Evolutionary conservation across 176 grass and related monocot genomes (phyloP).

Genomic region (Zizania latifolia): DNA sequence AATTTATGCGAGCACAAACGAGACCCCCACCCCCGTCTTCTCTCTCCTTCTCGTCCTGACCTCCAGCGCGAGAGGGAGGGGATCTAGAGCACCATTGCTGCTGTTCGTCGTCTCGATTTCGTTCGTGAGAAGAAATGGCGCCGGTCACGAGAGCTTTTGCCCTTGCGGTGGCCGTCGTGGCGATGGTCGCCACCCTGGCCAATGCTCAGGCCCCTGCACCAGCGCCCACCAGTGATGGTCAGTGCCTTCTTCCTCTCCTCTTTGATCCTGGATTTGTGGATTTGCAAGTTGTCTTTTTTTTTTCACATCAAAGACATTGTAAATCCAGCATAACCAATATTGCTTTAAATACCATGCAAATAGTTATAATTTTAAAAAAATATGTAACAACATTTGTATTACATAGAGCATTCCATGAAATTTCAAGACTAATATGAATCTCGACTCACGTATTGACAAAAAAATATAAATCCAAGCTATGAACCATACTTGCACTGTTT

Average conservation of each 20-base stretch:
- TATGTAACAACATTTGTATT: too few relatives aligned
- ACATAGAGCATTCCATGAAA: too few relatives aligned
- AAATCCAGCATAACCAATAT: too few relatives aligned
- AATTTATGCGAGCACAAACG: conserved; percentile 8
- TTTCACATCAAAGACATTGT: too few relatives aligned
- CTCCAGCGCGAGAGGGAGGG: conserved; percentile 15
- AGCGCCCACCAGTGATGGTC: conserved; percentile 38
- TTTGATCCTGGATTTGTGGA: too few relatives aligned
- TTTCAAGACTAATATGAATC: too few relatives aligned
- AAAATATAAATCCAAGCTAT: too few relatives aligned
- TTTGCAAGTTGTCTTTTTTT: too few relatives aligned
- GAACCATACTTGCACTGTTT: too few relatives aligned
- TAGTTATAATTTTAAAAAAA: too few relatives aligned
- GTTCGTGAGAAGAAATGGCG: background rate
- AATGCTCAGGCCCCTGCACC: conserved; percentile 39
- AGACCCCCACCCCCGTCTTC: background rate
- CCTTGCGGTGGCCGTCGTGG: conserved; percentile 5
- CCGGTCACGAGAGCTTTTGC: background rate
- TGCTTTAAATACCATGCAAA: too few relatives aligned
- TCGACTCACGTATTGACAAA: too few relatives aligned
- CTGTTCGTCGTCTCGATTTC: background rate
- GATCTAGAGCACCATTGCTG: background rate
- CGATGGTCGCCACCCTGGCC: background rate
- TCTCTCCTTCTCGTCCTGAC: conserved; percentile 26
- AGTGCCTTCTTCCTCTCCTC: background rate